Base-by-base conservation (phyloP, 306 rosid genomes). In the Quercus rubra region DNA sequence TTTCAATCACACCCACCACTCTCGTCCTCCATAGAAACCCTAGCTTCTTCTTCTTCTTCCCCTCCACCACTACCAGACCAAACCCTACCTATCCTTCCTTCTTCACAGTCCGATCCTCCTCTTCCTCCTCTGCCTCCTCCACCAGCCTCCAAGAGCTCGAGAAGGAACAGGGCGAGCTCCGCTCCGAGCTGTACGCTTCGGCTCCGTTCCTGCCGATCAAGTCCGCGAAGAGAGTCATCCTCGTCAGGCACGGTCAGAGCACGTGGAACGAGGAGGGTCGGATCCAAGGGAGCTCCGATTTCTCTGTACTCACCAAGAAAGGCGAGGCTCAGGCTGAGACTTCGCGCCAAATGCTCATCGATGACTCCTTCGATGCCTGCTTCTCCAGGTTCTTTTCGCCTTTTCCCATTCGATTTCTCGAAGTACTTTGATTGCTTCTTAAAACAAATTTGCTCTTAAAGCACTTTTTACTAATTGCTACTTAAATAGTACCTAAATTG, bases 221-320 rank as follows among this genome's bases (percentile, higher is more conserved):
- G 86, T 74, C 64, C 28, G 83, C 91, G 2, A 94, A 92, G 92
- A 88, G 97, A 71, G 97, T 94, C 56, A 92, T 95, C 46, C 83
- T 92, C 81, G 98, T 95, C 70, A 86, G 99, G 84, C 99, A 95
- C 56, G 97, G 97, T 6, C 96, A 95, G 86, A 95, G 99, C 88
- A 95, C 94, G 19, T 95, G 99, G 99, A 95, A 95, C 43, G 96
- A 91, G 57, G 97, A 95, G 67, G 99, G 97, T 10, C 83, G 98
- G 78, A 94, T 94, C 71, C 98, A 94, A 87, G 99, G 99, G 1
- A 92, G 99, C 88, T 94, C 97, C 62, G 66, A 92, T 78, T 92
- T 90, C 90, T 91, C 97, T 0, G 91, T 90, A 31, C 97, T 94
- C 55, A 91, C 99, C 12, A 90, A 86, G 78, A 94, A 94, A 80